These are phyloP conservation scores for Zymoseptoria tritici DNA, from an alignment of 2,329 filamentous ascomycete species.

Conservation along the genomic window DNA sequence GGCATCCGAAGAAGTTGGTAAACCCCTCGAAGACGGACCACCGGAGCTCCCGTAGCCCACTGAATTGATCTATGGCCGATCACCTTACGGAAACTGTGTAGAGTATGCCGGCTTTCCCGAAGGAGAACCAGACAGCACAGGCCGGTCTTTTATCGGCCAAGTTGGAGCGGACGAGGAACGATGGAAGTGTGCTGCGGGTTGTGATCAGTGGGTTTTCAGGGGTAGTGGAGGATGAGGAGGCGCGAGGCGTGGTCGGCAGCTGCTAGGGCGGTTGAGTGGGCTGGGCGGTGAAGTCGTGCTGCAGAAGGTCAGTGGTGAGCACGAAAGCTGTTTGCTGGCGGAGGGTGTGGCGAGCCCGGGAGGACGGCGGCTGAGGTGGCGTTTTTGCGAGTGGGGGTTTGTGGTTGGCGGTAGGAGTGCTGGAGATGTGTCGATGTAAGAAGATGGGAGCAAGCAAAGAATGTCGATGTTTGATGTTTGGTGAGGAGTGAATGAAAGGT, in stretches of 20 bases:
- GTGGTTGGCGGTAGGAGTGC: not conserved
- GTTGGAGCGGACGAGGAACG: not conserved
- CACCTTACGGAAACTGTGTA: not conserved
- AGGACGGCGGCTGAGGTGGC: not conserved
- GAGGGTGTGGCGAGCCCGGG: too few relatives aligned
- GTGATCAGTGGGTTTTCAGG: not conserved
- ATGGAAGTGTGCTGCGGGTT: not conserved
- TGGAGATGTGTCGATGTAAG: not conserved
- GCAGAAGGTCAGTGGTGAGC: not conserved
- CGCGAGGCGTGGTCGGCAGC: not conserved
- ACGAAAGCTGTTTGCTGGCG: not conserved
- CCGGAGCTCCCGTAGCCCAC: not conserved
- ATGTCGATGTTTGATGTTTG: not conserved
- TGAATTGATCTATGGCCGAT: not conserved
- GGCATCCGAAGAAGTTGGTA: not conserved
- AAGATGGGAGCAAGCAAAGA: not conserved
- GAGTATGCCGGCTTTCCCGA: not conserved
- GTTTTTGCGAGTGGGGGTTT: not conserved
- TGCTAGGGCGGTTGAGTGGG: not conserved
- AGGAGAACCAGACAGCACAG: not conserved
- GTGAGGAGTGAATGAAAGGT: not conserved
- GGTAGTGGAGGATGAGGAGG: not conserved
- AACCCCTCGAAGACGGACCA: not conserved
- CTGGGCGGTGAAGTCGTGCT: not conserved
- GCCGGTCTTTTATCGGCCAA: not conserved